Base-by-base conservation (phyloP, 2,329 filamentous ascomycete genomes). In the Xylaria sp. region DNA sequence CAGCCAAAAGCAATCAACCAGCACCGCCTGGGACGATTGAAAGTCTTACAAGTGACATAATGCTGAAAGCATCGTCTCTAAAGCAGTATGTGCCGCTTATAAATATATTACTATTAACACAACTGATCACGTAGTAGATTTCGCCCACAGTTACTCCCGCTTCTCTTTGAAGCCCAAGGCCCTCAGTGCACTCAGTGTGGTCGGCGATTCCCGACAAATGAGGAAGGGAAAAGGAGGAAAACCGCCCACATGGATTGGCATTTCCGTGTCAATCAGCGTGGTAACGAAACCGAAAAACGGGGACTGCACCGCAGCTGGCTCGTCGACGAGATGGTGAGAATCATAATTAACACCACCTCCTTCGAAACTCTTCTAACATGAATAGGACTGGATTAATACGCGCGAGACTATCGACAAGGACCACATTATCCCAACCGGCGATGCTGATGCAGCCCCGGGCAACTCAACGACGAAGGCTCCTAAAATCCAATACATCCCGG, bases 171-270 rank as follows among this genome's bases (percentile, higher is more conserved):
- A 69, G 89, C 91, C 21, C 88, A 93, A 47, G 93, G 95, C 0
- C 92, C 94, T 67, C 92, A 94, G 65, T 99, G 96, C 79, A 93
- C 91, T 12, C 95, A 95, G 67, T 99, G 96, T 78, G 96, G 95
- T 27, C 89, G 94, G 68, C 90, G 96, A 1, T 99, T 99, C 79
- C 87, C 87, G 62, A 88, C 88, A 4, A 92, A 93, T 57, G 88
- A 90, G 12, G 89, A 92, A 71, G 95, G 95, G 12, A 92, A 89
- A 75, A 90, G 91, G 77, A 92, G 92, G 83, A 98, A 98, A 82
- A 93, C 91, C 27, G 89, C 91, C 2, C 96, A 99, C 78, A 90
- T 99, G 85, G 96, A 99, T 81, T 99, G 96, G 96, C 96, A 99
- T 80, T 99, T 99, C 82, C 90, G 92, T 65, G 94, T 95, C 27